A percentile compares a stretch with the other conserved stretches of the same genome.
Conservation (phyloP, 345 rosid genomes). For the Raphanus sativus region DNA sequence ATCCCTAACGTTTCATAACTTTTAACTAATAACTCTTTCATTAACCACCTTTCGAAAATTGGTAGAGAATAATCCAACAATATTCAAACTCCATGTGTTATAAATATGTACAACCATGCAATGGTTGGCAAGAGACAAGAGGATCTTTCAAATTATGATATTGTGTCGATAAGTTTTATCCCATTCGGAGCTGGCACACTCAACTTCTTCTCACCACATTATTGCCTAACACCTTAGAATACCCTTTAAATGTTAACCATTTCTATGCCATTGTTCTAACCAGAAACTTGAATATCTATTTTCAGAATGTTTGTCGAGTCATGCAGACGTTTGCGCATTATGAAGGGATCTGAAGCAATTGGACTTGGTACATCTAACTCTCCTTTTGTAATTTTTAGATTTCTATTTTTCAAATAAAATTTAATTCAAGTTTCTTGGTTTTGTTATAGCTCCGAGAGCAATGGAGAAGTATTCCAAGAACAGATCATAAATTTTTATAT, state of each 20-base stretch:
- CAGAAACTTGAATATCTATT: conserved; percentile 22
- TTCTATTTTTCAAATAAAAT: not conserved
- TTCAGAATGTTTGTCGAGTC: conserved; percentile 90
- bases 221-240: conserved; percentile 26
- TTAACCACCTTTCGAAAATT: conserved; percentile 23
- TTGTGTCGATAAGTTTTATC: conserved; percentile 20
- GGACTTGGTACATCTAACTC: conserved; percentile 64
- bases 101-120: conserved; percentile 37
- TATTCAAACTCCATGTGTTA: conserved; percentile 23
- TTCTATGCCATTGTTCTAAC: conserved; percentile 17
- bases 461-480: conserved; percentile 41
- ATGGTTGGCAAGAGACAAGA: conserved; percentile 42
- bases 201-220: conserved; percentile 21
- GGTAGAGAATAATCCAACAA: conserved; percentile 28
- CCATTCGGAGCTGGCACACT: conserved; percentile 34
- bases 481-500: conserved; percentile 19
- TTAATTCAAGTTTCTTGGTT: not conserved
- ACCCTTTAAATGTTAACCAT: conserved; percentile 17
- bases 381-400: not conserved
- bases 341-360: conserved; percentile 96
- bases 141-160: conserved; percentile 21
- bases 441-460: conserved; percentile 38
- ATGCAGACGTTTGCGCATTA: conserved; percentile 92
- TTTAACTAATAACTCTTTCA: not conserved
- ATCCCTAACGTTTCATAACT: conserved; percentile 9